Evolutionary conservation across 192 early-diverging fungal genomes (phyloP), one percentile per base, ranked within the genome.

Genomic region (Backusella tuberculispora): DNA sequence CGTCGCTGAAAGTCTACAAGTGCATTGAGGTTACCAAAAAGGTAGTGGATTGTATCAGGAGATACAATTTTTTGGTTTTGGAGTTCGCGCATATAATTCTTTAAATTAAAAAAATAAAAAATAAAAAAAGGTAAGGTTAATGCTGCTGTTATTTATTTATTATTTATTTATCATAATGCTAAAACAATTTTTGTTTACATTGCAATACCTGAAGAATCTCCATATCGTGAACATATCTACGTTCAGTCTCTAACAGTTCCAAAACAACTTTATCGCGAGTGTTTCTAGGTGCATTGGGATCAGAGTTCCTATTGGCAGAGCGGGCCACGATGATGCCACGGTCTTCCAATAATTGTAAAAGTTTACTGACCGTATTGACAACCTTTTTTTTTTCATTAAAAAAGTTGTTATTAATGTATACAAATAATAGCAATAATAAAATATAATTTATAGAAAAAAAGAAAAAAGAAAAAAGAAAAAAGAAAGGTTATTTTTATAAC

Each of bases 1-100:
- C 95, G 88, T 7, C 96, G 90, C 85, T 98, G 96, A 72, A 97
- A 98, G 77, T 99, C 97, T 9, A 97, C 88, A 29, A 99, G 82
- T 72, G 92, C 90, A 81, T 94, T 91, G 63, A 99, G 84, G 77
- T 99, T 98, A 71, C 93, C 92, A 84, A 99, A 99, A 63, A 99
- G 87, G 69, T 88, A 86, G 68, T 91, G 87, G 70, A 93, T 86
- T 29, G 85, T 91, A 73, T 97, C 95, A 70, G 92, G 91, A n/a
- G 90, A 88, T 15, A 99, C 81, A 44, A 95, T 90, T 69, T 94
- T 92, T 70, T 88, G 87, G 42, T 81, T 80, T 67, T 88, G 84
- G 48, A 94, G 84, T 68, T 91, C 88, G 43, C 89, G 85, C 84
- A 91, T 91, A 77, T 92, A 95, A 34, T 83, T 83, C 89, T 91